Conservation (phyloP, 176 grass and related monocot genomes). For the Oropetium thomaeum region DNA sequence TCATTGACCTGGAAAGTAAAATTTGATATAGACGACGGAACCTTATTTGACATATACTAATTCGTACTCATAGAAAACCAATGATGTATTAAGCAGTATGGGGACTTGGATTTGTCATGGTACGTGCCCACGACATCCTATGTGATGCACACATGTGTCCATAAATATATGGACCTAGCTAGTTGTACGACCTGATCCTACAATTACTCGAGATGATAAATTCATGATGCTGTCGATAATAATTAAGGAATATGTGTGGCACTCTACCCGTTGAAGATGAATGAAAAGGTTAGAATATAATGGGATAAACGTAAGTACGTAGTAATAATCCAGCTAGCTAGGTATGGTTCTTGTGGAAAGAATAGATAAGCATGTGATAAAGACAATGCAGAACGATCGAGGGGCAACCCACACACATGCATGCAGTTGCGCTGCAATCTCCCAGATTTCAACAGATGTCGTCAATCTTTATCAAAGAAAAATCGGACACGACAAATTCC, state of each 20-base stretch:
- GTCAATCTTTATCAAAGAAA: constrained; percentile 40
- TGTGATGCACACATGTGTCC: constrained; percentile 12
- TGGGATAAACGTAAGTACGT: constrained; percentile 26
- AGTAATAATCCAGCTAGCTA: no score
- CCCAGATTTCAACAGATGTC: constrained; percentile 27
- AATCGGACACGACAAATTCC: constrained; percentile 48
- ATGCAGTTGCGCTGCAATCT: neutral
- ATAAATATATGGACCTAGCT: neutral
- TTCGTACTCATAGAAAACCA: no score
- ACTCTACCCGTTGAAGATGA: constrained; percentile 36
- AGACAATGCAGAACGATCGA: neutral
- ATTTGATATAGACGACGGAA: no score
- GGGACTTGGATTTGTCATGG: neutral
- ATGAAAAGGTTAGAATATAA: neutral
- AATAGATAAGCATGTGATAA: constrained; percentile 54
- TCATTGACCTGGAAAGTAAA: no score
- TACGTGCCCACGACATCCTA: constrained; percentile 6
- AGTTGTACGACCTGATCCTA: neutral
- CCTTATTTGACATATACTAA: no score
- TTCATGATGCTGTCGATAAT: constrained; percentile 28
- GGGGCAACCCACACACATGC: neutral
- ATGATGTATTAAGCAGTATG: no score
- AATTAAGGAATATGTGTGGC: constrained; percentile 13
- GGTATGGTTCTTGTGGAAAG: constrained; percentile 34
- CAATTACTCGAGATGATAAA: neutral